Evolutionary conservation across 345 rosid genomes (phyloP).

Genomic region (Gossypium turneri): DNA sequence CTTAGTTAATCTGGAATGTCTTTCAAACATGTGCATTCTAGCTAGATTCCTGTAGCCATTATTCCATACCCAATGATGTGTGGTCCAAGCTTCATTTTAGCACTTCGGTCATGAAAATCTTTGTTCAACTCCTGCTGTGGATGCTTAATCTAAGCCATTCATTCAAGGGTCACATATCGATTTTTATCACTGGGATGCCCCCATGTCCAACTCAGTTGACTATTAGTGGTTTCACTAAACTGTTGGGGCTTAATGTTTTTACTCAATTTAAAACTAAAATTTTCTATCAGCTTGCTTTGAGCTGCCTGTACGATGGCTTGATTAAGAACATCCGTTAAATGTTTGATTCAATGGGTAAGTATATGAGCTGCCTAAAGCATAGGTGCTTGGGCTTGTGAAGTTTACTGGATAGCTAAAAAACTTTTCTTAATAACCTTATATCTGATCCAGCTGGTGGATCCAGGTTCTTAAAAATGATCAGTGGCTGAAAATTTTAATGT

Average conservation of each 20-base stretch:
- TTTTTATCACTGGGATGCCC: slow-evolving; percentile 15
- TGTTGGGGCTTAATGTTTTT: slow-evolving; percentile 6
- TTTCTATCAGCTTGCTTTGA: not conserved
- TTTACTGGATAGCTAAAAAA: not conserved
- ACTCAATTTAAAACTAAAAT: not conserved
- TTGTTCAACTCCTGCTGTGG: slow-evolving; percentile 19
- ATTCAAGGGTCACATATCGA: slow-evolving; percentile 5
- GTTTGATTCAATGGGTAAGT: slow-evolving; percentile 1
- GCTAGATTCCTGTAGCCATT: slow-evolving; percentile 18
- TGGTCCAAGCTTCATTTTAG: slow-evolving; percentile 9
- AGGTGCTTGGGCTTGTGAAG: not conserved
- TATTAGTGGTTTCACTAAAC: slow-evolving; percentile 2
- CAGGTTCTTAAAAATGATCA: not conserved
- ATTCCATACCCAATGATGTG: slow-evolving; percentile 13
- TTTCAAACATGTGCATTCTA: slow-evolving; percentile 13
- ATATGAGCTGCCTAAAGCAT: not conserved
- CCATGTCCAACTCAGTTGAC: slow-evolving; percentile 18
- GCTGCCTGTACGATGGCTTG: not conserved
- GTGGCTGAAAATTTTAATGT: not conserved
- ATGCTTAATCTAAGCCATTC: slow-evolving; percentile 9
- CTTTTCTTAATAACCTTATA: not conserved
- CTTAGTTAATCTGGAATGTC: slow-evolving; percentile 29
- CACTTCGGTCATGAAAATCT: slow-evolving; percentile 1
- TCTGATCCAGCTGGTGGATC: not conserved
- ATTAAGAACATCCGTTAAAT: not conserved